phyloP scores from a whole-genome alignment of 164 flowering plant genomes.

The Stephania yunnanensis region DNA sequence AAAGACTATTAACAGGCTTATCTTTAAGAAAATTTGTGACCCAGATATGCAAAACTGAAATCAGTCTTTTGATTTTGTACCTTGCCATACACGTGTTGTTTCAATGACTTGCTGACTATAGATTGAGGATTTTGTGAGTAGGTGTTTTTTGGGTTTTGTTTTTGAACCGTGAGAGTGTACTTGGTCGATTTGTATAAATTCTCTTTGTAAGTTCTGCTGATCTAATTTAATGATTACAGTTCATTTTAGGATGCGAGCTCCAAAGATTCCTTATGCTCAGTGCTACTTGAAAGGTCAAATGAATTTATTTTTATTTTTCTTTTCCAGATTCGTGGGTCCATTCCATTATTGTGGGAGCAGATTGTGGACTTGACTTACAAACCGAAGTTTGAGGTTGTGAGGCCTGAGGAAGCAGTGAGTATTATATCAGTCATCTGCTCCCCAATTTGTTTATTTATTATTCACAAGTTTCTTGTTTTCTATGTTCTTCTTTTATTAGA shows the following conservation, averaged over 20 bases:
- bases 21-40: not conserved
- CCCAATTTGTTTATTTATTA: not conserved
- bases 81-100: too few relatives aligned
- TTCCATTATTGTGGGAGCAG: conserved; percentile 94
- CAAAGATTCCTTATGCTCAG: not conserved
- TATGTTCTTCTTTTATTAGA: not conserved
- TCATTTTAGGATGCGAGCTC: too few relatives aligned
- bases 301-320: not conserved
- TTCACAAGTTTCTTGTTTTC: not conserved
- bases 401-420: conserved; percentile 88
- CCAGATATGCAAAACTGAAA: too few relatives aligned
- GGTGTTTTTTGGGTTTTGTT: too few relatives aligned
- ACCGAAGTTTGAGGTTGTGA: conserved; percentile 87
- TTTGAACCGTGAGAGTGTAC: too few relatives aligned
- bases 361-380: conserved; percentile 93
- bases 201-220: too few relatives aligned
- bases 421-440: not conserved
- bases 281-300: not conserved
- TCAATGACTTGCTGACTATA: too few relatives aligned
- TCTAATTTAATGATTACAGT: too few relatives aligned
- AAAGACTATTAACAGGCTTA: not conserved
- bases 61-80: too few relatives aligned
- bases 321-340: conserved; percentile 86
- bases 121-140: too few relatives aligned
- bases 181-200: too few relatives aligned